phyloP scores from a whole-genome alignment of 129 eudicot species.

The Arctium lappa region DNA sequence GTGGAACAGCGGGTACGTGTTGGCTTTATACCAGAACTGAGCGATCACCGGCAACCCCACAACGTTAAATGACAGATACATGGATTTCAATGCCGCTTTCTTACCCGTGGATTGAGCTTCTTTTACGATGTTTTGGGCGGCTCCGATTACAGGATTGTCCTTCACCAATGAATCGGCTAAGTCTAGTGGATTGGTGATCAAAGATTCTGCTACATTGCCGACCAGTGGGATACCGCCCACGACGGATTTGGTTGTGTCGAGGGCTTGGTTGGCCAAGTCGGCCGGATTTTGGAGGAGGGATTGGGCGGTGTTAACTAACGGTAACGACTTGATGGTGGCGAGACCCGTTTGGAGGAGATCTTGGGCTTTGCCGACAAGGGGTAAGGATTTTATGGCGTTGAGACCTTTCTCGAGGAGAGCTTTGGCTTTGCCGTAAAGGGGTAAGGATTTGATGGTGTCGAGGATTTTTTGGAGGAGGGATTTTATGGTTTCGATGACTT shows the following conservation, averaged over 20 bases:
- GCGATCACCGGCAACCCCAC: slow-evolving; percentile 36
- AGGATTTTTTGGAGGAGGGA: slow-evolving; percentile 5
- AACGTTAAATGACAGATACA: slow-evolving; percentile 34
- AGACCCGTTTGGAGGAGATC: background rate
- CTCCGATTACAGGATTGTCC: slow-evolving; percentile 13
- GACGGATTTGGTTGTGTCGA: slow-evolving; percentile 12
- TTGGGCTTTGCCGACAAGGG: background rate
- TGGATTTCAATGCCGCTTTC: slow-evolving; percentile 39
- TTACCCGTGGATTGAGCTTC: slow-evolving; percentile 42
- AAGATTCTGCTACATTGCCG: slow-evolving; percentile 15
- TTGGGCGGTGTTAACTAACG: background rate
- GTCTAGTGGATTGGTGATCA: slow-evolving; percentile 2
- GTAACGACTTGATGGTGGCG: background rate
- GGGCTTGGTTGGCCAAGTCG: slow-evolving; percentile 11
- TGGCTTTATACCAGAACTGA: slow-evolving; percentile 41
- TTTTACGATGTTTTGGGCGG: slow-evolving; percentile 26
- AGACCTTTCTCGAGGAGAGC: background rate
- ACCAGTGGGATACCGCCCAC: slow-evolving; percentile 20
- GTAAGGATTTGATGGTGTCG: background rate
- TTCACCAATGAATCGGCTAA: slow-evolving; percentile 10
- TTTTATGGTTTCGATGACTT: background rate
- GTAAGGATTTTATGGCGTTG: background rate
- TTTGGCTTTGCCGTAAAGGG: background rate
- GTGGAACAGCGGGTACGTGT: slow-evolving; percentile 36
- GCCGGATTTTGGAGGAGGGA: slow-evolving; percentile 6